These are phyloP conservation scores for Hortiboletus campestris DNA, from an alignment of 768 basidiomycete genomes.

Conservation along the genomic window DNA sequence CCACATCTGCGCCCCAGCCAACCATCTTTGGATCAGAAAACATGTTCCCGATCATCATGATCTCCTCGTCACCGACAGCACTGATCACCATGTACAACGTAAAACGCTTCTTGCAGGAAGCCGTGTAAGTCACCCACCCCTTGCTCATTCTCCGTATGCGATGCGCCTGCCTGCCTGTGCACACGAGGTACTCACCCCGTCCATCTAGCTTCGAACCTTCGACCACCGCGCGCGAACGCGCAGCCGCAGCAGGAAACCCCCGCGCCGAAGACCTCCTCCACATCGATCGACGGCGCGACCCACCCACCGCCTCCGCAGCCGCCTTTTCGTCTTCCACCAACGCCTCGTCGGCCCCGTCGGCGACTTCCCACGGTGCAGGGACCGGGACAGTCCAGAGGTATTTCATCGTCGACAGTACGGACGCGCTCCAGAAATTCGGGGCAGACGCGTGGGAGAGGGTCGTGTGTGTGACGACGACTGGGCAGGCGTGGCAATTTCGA, in stretches of 20 bases:
- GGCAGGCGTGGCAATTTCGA: constrained; percentile 97
- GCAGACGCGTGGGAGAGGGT: constrained; percentile 96
- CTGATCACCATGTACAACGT: constrained; percentile 99
- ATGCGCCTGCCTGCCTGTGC: too few species aligned
- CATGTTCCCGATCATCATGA: constrained; percentile 93
- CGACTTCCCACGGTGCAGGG: constrained; percentile 24
- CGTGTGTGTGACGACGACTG: constrained; percentile 96
- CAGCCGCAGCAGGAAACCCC: constrained; percentile 66
- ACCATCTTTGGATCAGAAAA: constrained; percentile 43
- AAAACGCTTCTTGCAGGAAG: constrained; percentile 88
- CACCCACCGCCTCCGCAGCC: constrained; percentile 26
- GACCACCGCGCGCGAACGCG: constrained; percentile 68
- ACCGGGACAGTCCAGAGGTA: constrained; percentile 53
- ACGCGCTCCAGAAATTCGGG: constrained; percentile 89
- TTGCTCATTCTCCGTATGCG: too few species aligned
- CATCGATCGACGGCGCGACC: constrained; percentile 82
- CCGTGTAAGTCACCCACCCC: constrained; percentile 48
- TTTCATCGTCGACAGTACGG: constrained; percentile 88
- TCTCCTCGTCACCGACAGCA: constrained; percentile 89
- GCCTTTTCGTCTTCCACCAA: constrained; percentile 15
- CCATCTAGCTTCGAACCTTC: constrained; percentile 65
- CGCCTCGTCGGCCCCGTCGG: not conserved
- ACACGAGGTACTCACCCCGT: not conserved
- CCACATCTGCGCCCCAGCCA: not conserved
- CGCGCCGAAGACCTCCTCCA: constrained; percentile 81